Percentiles rank a stretch among this genome's conserved stretches.
Evolutionary conservation across 2,329 filamentous ascomycete species (phyloP).

Genomic region (Botrytis porri): DNA sequence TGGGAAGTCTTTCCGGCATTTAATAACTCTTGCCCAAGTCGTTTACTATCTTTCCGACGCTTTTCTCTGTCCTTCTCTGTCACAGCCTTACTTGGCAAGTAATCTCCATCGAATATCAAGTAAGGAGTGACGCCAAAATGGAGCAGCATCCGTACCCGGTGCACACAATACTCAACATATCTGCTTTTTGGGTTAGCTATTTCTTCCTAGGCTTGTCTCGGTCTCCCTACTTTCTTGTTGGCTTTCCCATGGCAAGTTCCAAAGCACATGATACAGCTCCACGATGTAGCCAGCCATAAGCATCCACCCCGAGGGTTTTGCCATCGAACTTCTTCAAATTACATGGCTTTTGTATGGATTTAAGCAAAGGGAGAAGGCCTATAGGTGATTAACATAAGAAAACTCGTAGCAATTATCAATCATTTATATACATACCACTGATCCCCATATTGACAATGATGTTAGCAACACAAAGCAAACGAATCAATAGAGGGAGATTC

Average conservation of each 20-base stretch:
- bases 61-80: slow-evolving; percentile 79
- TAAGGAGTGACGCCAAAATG: slow-evolving; percentile 95
- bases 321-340: slow-evolving; percentile 84
- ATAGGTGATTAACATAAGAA: slow-evolving; percentile 22
- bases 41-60: slow-evolving; percentile 73
- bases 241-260: slow-evolving; percentile 84
- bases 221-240: slow-evolving; percentile 71
- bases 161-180: slow-evolving; percentile 86
- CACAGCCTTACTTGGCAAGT: slow-evolving; percentile 84
- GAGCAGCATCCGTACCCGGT: slow-evolving; percentile 87
- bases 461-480: slow-evolving; percentile 24
- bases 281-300: slow-evolving; percentile 96
- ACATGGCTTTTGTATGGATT: slow-evolving; percentile 89
- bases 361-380: slow-evolving; percentile 88
- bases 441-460: slow-evolving; percentile 30
- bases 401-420: slow-evolving; percentile 22
- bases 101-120: slow-evolving; percentile 93
- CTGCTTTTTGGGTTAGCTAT: slow-evolving; percentile 44
- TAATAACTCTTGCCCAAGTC: slow-evolving; percentile 72
- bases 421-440: slow-evolving; percentile 19
- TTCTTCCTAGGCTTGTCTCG: not conserved
- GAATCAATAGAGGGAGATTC: slow-evolving; percentile 28
- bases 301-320: slow-evolving; percentile 90
- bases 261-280: slow-evolving; percentile 87
- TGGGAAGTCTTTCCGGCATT: slow-evolving; percentile 76